Evolutionary conservation across 306 rosid species (phyloP).

Genomic region (Pachyrhizus erosus): DNA sequence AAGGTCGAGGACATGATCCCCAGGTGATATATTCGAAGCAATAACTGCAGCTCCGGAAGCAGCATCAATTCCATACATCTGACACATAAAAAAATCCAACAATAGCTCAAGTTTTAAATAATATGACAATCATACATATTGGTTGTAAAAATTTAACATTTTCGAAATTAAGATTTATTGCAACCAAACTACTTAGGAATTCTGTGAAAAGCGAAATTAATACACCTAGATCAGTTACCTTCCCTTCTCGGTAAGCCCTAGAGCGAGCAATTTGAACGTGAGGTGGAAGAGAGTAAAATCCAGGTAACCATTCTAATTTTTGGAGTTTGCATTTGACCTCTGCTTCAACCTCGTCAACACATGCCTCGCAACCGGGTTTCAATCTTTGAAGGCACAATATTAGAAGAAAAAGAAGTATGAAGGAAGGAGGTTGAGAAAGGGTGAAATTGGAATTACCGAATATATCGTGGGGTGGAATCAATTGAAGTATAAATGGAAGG

Average conservation of each 20-base stretch:
- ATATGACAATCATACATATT: too few species aligned
- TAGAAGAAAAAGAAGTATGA: too few species aligned
- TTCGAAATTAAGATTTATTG: too few species aligned
- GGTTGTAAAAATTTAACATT: too few species aligned
- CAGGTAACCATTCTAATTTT: conserved; percentile 71
- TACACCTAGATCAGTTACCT: conserved; percentile 48
- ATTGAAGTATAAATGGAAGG: conserved; percentile 69
- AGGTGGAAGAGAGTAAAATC: conserved; percentile 78
- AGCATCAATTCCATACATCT: conserved; percentile 97
- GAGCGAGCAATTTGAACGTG: conserved; percentile 72
- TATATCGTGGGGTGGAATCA: conserved; percentile 80
- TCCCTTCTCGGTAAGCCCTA: conserved; percentile 74
- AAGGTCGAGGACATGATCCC: conserved; percentile 92
- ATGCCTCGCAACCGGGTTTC: conserved; percentile 77
- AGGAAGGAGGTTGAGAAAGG: background rate
- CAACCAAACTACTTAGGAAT: background rate
- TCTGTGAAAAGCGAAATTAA: background rate
- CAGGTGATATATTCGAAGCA: conserved; percentile 70
- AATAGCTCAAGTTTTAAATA: too few species aligned
- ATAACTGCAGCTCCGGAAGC: conserved; percentile 96
- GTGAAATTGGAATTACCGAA: conserved; percentile 59
- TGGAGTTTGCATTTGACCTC: conserved; percentile 69
- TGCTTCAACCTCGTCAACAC: conserved; percentile 67
- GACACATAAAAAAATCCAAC: conserved; percentile 6
- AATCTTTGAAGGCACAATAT: conserved; percentile 49